phyloP scores from a whole-genome alignment of 371 early-diverging fungal genomes.

The Conidiobolus incongruus region DNA sequence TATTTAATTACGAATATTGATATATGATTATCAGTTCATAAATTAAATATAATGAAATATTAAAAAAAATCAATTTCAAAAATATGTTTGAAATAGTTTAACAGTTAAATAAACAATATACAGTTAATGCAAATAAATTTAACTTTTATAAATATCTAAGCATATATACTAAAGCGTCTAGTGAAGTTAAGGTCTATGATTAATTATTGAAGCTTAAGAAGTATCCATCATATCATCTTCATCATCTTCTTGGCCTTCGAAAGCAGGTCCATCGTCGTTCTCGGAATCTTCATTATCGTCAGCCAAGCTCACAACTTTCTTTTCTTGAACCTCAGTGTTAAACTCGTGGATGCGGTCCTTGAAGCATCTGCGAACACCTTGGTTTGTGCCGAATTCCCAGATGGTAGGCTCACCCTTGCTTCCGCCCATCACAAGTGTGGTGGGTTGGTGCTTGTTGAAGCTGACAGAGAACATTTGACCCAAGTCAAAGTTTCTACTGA shows the following conservation, averaged over 20 bases:
- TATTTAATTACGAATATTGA: too few relatives aligned
- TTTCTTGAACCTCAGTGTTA: conserved; percentile 7
- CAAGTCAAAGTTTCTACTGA: conserved; percentile 53
- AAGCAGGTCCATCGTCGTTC: neutral
- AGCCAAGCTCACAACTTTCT: neutral
- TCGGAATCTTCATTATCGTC: neutral
- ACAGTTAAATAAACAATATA: too few relatives aligned
- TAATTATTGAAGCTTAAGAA: too few relatives aligned
- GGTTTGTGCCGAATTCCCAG: conserved; percentile 77
- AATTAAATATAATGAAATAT: too few relatives aligned
- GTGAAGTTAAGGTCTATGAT: too few relatives aligned
- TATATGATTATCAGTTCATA: too few relatives aligned
- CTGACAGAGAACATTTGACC: conserved; percentile 68
- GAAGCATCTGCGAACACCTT: conserved; percentile 50
- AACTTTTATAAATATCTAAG: too few relatives aligned
- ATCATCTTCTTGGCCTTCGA: neutral
- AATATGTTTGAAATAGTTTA: too few relatives aligned
- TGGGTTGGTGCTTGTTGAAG: conserved; percentile 75
- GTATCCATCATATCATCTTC: neutral
- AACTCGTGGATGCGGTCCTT: conserved; percentile 15
- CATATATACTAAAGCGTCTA: too few relatives aligned
- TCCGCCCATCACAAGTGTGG: conserved; percentile 64
- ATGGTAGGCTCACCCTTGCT: conserved; percentile 65
- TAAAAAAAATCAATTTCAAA: too few relatives aligned
- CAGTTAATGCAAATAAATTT: too few relatives aligned